phyloP scores from a whole-genome alignment of 2,329 filamentous ascomycete species.

The Pseudogymnoascus sp. region DNA sequence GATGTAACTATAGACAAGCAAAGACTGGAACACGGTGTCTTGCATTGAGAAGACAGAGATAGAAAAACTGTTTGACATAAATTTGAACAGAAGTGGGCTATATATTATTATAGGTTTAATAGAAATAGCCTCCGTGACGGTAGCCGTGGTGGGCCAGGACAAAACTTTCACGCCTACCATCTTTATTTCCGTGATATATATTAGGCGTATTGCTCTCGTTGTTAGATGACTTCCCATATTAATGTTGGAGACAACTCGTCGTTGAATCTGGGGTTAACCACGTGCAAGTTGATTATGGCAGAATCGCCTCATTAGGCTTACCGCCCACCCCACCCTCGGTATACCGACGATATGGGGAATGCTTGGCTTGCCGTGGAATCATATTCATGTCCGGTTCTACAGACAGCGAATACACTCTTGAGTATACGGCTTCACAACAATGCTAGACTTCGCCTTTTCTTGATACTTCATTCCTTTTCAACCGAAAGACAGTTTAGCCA shows the following conservation, averaged over 20 bases:
- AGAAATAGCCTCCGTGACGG: neutral
- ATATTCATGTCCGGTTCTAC: neutral
- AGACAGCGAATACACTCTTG: neutral
- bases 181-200: neutral
- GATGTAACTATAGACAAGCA: neutral
- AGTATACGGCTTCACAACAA: conserved; percentile 3
- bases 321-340: conserved; percentile 4
- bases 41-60: neutral
- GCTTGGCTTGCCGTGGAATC: neutral
- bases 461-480: neutral
- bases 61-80: too few species aligned
- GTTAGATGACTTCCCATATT: neutral
- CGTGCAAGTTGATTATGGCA: neutral
- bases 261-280: neutral
- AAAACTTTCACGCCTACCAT: neutral
- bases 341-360: neutral
- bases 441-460: neutral
- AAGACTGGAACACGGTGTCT: neutral
- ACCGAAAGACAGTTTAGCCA: neutral
- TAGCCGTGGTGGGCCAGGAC: neutral
- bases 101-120: neutral
- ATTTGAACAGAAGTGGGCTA: neutral
- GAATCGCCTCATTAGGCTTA: neutral
- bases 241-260: neutral
- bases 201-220: neutral